Conservation (phyloP, 768 basidiomycete genomes). For the Lyophyllum decastes region DNA sequence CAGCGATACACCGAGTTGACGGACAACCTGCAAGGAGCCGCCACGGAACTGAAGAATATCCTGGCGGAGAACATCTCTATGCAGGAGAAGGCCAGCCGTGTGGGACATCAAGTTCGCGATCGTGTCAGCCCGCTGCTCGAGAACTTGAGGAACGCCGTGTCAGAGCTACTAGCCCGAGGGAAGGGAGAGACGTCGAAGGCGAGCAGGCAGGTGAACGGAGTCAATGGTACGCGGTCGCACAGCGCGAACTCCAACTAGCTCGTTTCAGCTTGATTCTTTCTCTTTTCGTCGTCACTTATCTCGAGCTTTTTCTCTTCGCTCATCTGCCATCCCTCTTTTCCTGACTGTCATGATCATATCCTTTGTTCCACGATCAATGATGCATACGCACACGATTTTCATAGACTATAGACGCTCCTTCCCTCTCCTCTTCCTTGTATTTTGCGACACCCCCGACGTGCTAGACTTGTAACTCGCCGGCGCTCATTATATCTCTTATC, state of each 20-base stretch:
- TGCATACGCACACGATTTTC: background rate
- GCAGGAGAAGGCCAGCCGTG: constrained; percentile 60
- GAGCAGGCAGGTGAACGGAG: background rate
- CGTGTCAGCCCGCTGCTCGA: constrained; percentile 66
- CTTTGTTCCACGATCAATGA: background rate
- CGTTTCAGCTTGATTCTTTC: background rate
- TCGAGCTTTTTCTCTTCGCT: background rate
- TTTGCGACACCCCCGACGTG: background rate
- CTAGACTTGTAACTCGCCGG: background rate
- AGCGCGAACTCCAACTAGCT: background rate
- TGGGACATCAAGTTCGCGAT: constrained; percentile 59
- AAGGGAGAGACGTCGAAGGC: constrained; percentile 12
- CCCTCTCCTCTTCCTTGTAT: background rate
- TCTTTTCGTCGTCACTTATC: background rate
- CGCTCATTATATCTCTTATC: background rate
- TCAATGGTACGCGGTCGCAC: background rate
- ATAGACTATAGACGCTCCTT: constrained; percentile 2
- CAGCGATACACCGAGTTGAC: constrained; percentile 57
- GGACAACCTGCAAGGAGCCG: constrained; percentile 42
- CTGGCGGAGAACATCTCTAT: constrained; percentile 57
- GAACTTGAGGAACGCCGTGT: constrained; percentile 41
- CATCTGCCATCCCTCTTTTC: background rate
- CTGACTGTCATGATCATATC: background rate
- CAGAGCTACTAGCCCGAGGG: constrained; percentile 35
- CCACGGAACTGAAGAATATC: constrained; percentile 55